A percentile compares a stretch with the other conserved stretches of the same genome.
phyloP scores from a whole-genome alignment of 2,329 filamentous ascomycete genomes.

The Neoscytalidium dimidiatum region DNA sequence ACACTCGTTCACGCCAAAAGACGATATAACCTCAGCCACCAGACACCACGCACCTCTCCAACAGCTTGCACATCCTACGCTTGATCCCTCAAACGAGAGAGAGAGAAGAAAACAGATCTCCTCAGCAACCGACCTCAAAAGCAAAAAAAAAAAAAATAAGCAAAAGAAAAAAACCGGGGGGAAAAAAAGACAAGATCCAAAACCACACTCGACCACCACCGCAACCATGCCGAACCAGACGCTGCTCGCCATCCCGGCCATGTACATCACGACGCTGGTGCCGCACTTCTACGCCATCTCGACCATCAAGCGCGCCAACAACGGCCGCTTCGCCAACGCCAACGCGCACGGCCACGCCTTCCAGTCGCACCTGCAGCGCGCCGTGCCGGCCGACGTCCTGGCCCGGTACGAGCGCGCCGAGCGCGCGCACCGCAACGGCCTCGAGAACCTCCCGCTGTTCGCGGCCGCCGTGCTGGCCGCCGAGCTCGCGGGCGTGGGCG shows the following conservation, averaged over 20 bases:
- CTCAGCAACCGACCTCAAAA: too few relatives aligned
- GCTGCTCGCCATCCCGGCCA: constrained; percentile 47
- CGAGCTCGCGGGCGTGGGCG: constrained; percentile 39
- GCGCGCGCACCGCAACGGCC: constrained; percentile 47
- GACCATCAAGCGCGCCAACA: constrained; percentile 39
- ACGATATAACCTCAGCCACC: too few relatives aligned
- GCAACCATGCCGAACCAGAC: constrained; percentile 36
- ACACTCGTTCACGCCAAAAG: too few relatives aligned
- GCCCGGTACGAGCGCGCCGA: constrained; percentile 47
- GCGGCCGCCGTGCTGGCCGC: constrained; percentile 46
- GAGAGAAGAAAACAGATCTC: too few relatives aligned
- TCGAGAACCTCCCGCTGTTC: constrained; percentile 51
- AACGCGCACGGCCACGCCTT: constrained; percentile 42
- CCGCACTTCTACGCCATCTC: constrained; percentile 44
- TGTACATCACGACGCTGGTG: constrained; percentile 43
- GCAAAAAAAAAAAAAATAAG: background rate
- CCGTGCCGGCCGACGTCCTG: constrained; percentile 38
- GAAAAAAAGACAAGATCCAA: background rate
- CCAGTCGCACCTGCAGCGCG: constrained; percentile 37
- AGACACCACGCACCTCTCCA: too few relatives aligned
- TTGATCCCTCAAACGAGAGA: too few relatives aligned
- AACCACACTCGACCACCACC: background rate
- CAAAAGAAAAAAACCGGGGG: too few relatives aligned
- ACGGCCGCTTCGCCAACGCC: constrained; percentile 43
- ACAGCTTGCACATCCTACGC: too few relatives aligned